A percentile compares a stretch with the other conserved stretches of the same genome.
phyloP scores from a whole-genome alignment of 2,329 filamentous ascomycete genomes.

The Aureobasidium vineae region DNA sequence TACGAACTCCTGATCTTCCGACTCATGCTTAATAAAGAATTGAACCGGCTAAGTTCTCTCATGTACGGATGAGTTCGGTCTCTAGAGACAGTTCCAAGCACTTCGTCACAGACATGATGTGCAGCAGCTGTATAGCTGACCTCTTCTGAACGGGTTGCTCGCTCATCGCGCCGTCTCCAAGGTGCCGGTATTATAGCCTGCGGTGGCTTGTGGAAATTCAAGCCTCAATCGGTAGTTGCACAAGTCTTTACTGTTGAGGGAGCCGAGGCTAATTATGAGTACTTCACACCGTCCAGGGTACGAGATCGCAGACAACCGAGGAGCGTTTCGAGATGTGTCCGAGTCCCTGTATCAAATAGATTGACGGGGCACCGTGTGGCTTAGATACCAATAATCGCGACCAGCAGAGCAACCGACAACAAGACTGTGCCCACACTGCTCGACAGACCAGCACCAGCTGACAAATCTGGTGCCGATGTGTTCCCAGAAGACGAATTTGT shows the following conservation, averaged over 20 bases:
- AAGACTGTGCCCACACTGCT: conserved; percentile 2
- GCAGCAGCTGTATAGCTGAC: neutral
- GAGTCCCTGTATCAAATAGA: neutral
- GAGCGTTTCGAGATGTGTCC: neutral
- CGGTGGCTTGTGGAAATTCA: neutral
- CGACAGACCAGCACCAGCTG: neutral
- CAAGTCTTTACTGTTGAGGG: neutral
- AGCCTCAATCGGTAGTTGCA: neutral
- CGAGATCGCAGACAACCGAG: neutral
- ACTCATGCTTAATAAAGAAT: neutral
- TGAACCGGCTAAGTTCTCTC: neutral
- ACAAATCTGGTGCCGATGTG: neutral
- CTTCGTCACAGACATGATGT: neutral
- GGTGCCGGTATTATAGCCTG: neutral
- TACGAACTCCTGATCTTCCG: neutral
- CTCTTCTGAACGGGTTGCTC: neutral
- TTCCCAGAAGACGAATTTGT: neutral
- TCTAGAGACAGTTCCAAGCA: neutral
- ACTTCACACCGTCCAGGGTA: neutral
- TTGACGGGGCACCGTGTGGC: neutral
- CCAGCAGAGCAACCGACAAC: neutral
- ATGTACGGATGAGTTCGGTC: neutral
- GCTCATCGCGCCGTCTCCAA: neutral
- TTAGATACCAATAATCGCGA: neutral
- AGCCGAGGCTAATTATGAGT: neutral